Evolutionary conservation across 768 basidiomycete species (phyloP).

Genomic region (Dioszegia crocea): DNA sequence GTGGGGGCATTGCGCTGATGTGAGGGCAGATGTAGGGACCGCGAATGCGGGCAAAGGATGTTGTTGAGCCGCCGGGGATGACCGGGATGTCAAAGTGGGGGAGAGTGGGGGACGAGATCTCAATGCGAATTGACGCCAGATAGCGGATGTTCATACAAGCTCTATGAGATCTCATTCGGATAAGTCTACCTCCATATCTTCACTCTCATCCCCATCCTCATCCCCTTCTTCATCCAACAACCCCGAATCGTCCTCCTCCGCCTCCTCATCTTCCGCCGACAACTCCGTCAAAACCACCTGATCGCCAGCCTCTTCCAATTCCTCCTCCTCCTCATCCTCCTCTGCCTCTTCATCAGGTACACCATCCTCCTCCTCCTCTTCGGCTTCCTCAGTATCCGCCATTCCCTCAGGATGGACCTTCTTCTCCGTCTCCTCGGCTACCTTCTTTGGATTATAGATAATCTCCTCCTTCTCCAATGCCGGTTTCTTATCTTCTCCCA

Average conservation of each 20-base stretch:
- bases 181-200: background rate
- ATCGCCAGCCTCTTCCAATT: background rate
- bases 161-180: no score
- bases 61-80: no score
- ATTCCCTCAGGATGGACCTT: background rate
- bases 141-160: no score
- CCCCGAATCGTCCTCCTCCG: constrained; percentile 9
- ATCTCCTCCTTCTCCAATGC: no score
- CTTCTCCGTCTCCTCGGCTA: background rate
- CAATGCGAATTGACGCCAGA: no score
- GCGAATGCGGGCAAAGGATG: no score
- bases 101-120: background rate
- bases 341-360: background rate
- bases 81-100: background rate
- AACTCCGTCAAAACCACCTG: background rate
- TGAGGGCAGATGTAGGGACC: no score
- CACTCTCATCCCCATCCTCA: background rate
- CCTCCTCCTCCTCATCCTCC: background rate
- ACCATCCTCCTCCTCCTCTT: background rate
- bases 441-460: background rate
- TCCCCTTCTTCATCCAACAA: background rate
- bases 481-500: no score
- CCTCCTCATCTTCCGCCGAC: constrained; percentile 1
- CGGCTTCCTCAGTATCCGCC: background rate
- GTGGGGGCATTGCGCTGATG: no score